Base-by-base conservation (phyloP, 352 stramenopile genomes). In the Phytophthora hibernalis region DNA sequence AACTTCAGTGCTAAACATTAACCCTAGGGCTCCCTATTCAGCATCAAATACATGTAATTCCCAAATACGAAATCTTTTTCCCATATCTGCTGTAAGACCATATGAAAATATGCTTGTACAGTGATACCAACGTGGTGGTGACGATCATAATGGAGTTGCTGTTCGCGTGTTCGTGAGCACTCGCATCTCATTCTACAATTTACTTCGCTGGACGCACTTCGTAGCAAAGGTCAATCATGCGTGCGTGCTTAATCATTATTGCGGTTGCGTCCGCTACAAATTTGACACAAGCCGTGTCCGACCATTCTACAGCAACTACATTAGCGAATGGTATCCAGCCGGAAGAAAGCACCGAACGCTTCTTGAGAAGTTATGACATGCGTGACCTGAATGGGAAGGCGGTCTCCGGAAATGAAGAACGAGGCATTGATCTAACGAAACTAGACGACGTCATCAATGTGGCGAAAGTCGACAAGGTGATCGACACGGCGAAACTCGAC, bases 391-490 rank as follows among this genome's bases (percentile, higher is more conserved):
- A 42, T 28, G 16, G 1, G 48, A 43, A 53, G 15, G 26, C 35
- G 22, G 35, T 22, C n/a, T 5, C 26, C 20, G 15, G 13, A 7
- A 31, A 62, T 20, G 54, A 62, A 62, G 43, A 62, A 26, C 40
- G 54, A 26, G 28, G 4, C 20, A 33, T 64, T n/a, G 45, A 56
- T 16, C 2, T 30, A 31, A 21, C 38, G 5, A 44, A 49, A 16
- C 30, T 64, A 15, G 43, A 56, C 28, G 47, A 64, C 13, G 16
- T 64, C 11, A 16, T 61, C 18, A 42, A 37, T 6, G 15, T 31
- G 2, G 35, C 38, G 20, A 58, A 61, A 21, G 52, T 61, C 18
- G 18, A 44, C 28, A 33, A 33, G 28, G 37, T 44, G 6, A 44
- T 40, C 12, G 12, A n/a, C n/a, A 4, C 15, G 7, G 15, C 33